Percentiles rank a stretch among this genome's conserved stretches.
phyloP scores from a whole-genome alignment of 202 grass and related monocot species.

The Schoenoplectus tabernaemontani region DNA sequence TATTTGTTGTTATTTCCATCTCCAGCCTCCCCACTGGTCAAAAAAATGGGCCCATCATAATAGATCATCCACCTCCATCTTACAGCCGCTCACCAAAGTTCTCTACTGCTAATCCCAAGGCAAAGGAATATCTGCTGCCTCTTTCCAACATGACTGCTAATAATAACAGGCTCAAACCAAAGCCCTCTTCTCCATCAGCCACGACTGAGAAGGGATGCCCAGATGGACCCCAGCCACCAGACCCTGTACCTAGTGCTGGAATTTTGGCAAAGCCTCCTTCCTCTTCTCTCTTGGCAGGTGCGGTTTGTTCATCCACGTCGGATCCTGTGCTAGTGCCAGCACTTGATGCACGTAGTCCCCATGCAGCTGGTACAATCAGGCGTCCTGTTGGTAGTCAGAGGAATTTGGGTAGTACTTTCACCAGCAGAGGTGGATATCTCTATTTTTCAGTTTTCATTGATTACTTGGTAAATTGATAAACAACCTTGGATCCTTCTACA shows the following conservation, averaged over 20 bases:
- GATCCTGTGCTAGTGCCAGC: constrained; percentile 34
- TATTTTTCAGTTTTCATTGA: background rate
- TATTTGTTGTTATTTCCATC: constrained; percentile 16
- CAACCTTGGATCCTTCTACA: background rate
- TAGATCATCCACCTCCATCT: constrained; percentile 21
- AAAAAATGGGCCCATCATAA: constrained; percentile 37
- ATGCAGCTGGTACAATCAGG: constrained; percentile 33
- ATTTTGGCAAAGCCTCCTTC: constrained; percentile 14
- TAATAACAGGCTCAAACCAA: constrained; percentile 22
- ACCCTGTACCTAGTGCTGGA: background rate
- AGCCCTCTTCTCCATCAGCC: constrained; percentile 3
- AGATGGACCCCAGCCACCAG: constrained; percentile 19
- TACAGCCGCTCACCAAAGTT: constrained; percentile 7
- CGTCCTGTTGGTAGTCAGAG: constrained; percentile 38
- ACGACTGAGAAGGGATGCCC: constrained; percentile 21
- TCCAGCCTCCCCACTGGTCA: constrained; percentile 45
- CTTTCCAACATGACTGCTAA: constrained; percentile 32
- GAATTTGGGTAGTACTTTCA: constrained; percentile 5
- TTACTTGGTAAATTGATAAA: background rate
- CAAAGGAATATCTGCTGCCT: too few species aligned
- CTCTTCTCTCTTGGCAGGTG: constrained; percentile 25
- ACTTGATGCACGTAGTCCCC: constrained; percentile 21
- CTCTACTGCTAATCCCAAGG: constrained; percentile 28
- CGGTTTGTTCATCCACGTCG: constrained; percentile 23
- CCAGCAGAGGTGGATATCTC: constrained; percentile 7